Percentiles rank a stretch among this genome's conserved stretches.
Evolutionary conservation across 108 stramenopile species (phyloP).

Genomic region (Pseudonitzschia delicatissima): DNA sequence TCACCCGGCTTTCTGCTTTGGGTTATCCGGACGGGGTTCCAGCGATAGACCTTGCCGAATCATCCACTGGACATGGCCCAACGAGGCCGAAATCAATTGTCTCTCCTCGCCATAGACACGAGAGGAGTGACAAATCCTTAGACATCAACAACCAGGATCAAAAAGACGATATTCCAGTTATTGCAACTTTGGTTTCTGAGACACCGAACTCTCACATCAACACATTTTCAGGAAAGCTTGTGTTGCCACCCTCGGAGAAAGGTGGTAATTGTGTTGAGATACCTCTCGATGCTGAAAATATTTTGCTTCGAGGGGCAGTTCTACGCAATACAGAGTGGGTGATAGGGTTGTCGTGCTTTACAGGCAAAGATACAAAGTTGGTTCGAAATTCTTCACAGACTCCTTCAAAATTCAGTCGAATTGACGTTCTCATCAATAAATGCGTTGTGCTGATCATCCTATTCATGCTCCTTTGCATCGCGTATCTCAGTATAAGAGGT

Average conservation of each 20-base stretch:
- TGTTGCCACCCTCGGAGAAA: slow-evolving; percentile 36
- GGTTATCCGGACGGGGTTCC: slow-evolving; percentile 18
- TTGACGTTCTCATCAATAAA: slow-evolving; percentile 81
- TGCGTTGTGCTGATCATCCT: slow-evolving; percentile 81
- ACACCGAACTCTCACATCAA: slow-evolving; percentile 90
- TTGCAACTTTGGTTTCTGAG: slow-evolving; percentile 73
- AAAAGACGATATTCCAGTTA: slow-evolving; percentile 17
- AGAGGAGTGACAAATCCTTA: not conserved
- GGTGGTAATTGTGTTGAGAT: slow-evolving; percentile 43
- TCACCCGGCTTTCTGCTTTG: slow-evolving; percentile 62
- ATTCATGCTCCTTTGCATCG: slow-evolving; percentile 72
- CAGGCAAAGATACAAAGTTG: slow-evolving; percentile 93
- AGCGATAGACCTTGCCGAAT: not conserved
- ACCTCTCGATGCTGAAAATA: slow-evolving; percentile 79
- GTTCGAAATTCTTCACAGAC: slow-evolving; percentile 87
- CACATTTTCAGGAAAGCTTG: slow-evolving; percentile 83
- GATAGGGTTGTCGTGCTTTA: slow-evolving; percentile 91
- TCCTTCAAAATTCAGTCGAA: slow-evolving; percentile 89
- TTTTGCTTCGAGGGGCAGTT: slow-evolving; percentile 91
- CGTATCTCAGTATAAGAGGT: slow-evolving; percentile 40
- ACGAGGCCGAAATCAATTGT: no score
- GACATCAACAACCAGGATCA: not conserved
- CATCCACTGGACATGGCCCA: no score
- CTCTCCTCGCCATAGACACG: not conserved
- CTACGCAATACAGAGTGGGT: slow-evolving; percentile 96